A percentile compares a stretch with the other conserved stretches of the same genome.
phyloP scores from a whole-genome alignment of 495 filamentous ascomycete species.

The Barbatosphaeria neglecta region DNA sequence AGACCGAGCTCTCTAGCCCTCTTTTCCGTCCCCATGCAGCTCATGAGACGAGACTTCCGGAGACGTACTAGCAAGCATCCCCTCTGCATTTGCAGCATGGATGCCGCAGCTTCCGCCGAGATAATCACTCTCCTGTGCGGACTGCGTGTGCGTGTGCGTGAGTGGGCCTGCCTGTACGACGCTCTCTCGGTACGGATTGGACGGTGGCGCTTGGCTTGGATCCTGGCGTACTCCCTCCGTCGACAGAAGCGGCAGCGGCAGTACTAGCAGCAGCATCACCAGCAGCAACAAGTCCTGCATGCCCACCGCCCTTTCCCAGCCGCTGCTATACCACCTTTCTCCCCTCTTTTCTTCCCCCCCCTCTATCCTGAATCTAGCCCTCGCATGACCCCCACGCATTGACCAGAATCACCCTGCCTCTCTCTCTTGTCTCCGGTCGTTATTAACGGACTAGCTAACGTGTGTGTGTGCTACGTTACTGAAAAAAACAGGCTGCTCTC shows the following conservation, averaged over 20 bases:
- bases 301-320: no score
- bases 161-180: not conserved
- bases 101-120: slow-evolving; percentile 16
- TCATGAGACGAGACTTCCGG: slow-evolving; percentile 9
- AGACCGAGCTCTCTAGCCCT: no score
- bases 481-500: slow-evolving; percentile 52
- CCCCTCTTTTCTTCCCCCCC: no score
- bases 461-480: not conserved
- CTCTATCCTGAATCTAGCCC: no score
- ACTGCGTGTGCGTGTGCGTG: not conserved
- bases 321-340: no score
- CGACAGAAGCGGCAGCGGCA: no score
- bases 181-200: no score
- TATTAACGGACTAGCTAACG: not conserved
- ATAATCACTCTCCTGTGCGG: slow-evolving; percentile 4
- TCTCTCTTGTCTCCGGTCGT: not conserved
- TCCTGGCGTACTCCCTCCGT: no score
- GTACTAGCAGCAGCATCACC: no score
- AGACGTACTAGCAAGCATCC: not conserved
- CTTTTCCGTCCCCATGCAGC: slow-evolving; percentile 7
- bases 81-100: slow-evolving; percentile 8
- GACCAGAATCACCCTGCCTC: slow-evolving; percentile 2
- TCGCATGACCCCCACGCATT: not conserved
- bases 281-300: no score
- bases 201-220: no score